Percentiles rank a stretch among this genome's conserved stretches.
Evolutionary conservation across 768 basidiomycete genomes (phyloP).

Genomic region (Agaricus sinodeliciosus): DNA sequence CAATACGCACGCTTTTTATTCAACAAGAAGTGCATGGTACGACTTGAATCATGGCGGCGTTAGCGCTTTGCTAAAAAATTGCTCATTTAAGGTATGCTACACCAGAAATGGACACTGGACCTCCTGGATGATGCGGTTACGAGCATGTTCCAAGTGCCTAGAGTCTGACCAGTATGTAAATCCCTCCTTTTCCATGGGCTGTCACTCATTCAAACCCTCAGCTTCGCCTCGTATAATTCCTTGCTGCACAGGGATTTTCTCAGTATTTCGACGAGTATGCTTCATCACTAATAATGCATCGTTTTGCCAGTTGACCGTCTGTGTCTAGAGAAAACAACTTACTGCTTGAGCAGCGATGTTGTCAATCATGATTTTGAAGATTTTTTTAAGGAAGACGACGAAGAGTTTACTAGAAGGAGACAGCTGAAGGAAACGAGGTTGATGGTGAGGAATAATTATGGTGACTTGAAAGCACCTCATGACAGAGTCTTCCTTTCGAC

Average conservation of each 20-base stretch:
- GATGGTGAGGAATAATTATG: background rate
- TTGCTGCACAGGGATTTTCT: background rate
- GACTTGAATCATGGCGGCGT: background rate
- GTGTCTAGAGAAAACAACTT: background rate
- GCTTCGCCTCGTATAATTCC: background rate
- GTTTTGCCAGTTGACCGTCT: background rate
- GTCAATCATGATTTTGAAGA: background rate
- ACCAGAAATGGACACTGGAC: background rate
- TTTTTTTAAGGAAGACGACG: background rate
- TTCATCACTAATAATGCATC: background rate
- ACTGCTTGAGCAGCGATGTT: background rate
- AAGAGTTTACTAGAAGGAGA: background rate
- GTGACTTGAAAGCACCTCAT: background rate
- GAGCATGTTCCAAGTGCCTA: background rate
- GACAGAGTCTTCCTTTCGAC: background rate
- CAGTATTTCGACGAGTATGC: background rate
- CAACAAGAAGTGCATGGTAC: slow-evolving; percentile 12
- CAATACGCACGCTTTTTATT: slow-evolving; percentile 32
- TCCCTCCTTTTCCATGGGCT: background rate
- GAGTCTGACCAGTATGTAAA: background rate
- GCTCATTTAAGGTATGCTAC: background rate
- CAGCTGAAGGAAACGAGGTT: background rate
- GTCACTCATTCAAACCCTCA: background rate
- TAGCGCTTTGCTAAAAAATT: background rate
- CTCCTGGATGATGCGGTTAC: slow-evolving; percentile 2